Evolutionary conservation across 179 eudicot genomes (phyloP).

Genomic region (Drosera spatulata): DNA sequence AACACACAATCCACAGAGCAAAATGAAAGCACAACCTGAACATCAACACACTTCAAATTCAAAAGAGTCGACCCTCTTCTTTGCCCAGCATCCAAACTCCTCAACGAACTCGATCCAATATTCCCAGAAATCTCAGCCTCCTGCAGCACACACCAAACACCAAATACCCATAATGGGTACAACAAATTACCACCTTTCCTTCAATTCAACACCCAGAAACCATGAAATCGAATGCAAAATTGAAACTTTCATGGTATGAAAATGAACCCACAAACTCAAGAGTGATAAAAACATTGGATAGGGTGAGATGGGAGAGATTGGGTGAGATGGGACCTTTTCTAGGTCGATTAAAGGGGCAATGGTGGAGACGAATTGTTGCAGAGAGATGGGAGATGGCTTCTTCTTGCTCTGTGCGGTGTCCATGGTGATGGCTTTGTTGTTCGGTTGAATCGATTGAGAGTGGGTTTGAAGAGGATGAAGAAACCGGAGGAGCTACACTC

Average conservation of each 20-base stretch:
- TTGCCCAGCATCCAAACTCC: constrained; percentile 73
- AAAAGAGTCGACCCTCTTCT: constrained; percentile 81
- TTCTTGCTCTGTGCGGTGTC: constrained; percentile 38
- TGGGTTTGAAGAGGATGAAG: too few relatives aligned
- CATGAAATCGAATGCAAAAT: neutral
- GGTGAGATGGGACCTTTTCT: constrained; percentile 57
- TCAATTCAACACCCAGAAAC: neutral
- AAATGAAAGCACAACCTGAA: constrained; percentile 37
- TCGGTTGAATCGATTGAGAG: too few relatives aligned
- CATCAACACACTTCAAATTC: constrained; percentile 90
- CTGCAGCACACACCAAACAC: constrained; percentile 20
- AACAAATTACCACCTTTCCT: too few relatives aligned
- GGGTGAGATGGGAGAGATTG: neutral
- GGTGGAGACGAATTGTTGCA: constrained; percentile 67
- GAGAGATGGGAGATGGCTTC: constrained; percentile 39
- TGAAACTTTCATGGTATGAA: too few relatives aligned
- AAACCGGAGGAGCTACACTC: too few relatives aligned
- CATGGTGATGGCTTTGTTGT: constrained; percentile 12
- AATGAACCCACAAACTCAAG: neutral
- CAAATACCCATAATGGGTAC: neutral
- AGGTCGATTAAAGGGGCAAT: constrained; percentile 79
- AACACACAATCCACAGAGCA: neutral
- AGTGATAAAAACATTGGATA: too few relatives aligned
- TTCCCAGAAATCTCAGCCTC: constrained; percentile 91
- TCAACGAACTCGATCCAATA: constrained; percentile 49